phyloP scores from a whole-genome alignment of 305 asterid genomes.

The Rubia peregrina region DNA sequence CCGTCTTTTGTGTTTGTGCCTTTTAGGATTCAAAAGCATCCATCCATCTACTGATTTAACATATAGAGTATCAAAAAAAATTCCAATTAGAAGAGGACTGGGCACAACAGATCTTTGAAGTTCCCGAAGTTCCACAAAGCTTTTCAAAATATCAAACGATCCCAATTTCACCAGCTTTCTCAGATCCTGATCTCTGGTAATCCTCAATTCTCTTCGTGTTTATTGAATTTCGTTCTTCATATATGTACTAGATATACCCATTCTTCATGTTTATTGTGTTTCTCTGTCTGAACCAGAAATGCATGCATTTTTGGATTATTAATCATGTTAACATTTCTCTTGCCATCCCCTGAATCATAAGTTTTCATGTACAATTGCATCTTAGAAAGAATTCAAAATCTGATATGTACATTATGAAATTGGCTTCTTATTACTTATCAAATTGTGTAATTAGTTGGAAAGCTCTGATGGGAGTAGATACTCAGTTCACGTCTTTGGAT shows the following conservation, averaged over 20 bases:
- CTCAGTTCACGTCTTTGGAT: conserved; percentile 52
- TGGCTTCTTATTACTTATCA: not conserved
- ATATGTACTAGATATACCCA: too few species aligned
- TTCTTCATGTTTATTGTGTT: not conserved
- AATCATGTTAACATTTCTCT: not conserved
- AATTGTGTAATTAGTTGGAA: conserved; percentile 15
- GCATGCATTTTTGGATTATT: not conserved
- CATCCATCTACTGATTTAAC: too few species aligned
- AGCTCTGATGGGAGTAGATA: conserved; percentile 54
- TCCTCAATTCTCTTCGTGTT: not conserved
- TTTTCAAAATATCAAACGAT: too few species aligned
- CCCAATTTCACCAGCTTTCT: conserved; percentile 6
- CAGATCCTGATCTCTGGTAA: conserved; percentile 8
- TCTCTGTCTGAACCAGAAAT: not conserved
- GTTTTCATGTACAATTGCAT: not conserved
- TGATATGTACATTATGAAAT: too few species aligned
- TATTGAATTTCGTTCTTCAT: too few species aligned
- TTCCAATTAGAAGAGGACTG: too few species aligned
- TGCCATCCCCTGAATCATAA: not conserved
- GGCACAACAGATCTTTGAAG: too few species aligned
- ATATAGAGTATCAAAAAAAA: too few species aligned
- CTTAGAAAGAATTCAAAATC: too few species aligned
- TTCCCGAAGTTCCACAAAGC: too few species aligned
- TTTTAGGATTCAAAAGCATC: too few species aligned
- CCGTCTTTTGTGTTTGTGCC: too few species aligned